These are phyloP conservation scores for Coniochaeta sp. DNA, from an alignment of 2,329 filamentous ascomycete genomes.

Conservation along the genomic window DNA sequence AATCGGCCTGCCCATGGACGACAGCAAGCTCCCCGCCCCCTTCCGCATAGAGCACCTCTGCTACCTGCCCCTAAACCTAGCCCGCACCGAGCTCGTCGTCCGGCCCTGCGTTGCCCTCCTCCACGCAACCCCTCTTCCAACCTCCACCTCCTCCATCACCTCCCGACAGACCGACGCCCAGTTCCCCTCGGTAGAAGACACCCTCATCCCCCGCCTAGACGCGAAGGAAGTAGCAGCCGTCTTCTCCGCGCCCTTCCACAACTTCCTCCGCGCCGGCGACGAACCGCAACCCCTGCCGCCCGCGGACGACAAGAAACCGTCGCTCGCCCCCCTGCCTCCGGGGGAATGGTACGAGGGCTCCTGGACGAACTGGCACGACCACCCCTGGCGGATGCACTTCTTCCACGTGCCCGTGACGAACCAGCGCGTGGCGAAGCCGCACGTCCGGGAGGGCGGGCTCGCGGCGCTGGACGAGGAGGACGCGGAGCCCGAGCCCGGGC, in stretches of 20 bases:
- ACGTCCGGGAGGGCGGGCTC: constrained; percentile 29
- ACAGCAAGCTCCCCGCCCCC: constrained; percentile 61
- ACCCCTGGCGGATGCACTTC: constrained; percentile 80
- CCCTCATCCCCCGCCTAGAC: constrained; percentile 73
- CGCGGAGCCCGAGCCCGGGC: constrained; percentile 37
- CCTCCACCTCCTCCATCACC: constrained; percentile 6
- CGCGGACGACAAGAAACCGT: constrained; percentile 18
- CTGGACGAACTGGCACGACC: constrained; percentile 75
- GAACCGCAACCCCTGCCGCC: constrained; percentile 24
- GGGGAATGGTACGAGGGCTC: constrained; percentile 77
- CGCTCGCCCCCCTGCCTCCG: constrained; percentile 39
- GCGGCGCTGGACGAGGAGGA: constrained; percentile 35
- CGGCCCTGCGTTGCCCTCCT: constrained; percentile 74
- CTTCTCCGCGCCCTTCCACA: constrained; percentile 82
- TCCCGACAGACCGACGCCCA: constrained; percentile 12
- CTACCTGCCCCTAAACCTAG: constrained; percentile 69
- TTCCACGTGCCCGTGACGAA: constrained; percentile 80
- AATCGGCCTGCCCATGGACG: constrained; percentile 75
- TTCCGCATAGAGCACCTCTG: constrained; percentile 86
- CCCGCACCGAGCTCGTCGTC: constrained; percentile 66
- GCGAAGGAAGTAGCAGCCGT: constrained; percentile 89
- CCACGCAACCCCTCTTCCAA: constrained; percentile 46
- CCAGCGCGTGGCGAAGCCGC: constrained; percentile 59
- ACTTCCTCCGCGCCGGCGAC: constrained; percentile 63
- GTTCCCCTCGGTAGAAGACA: constrained; percentile 53